Percentiles rank a stretch among this genome's conserved stretches.
phyloP scores from a whole-genome alignment of 305 asterid species.

The Ilex paraguariensis region DNA sequence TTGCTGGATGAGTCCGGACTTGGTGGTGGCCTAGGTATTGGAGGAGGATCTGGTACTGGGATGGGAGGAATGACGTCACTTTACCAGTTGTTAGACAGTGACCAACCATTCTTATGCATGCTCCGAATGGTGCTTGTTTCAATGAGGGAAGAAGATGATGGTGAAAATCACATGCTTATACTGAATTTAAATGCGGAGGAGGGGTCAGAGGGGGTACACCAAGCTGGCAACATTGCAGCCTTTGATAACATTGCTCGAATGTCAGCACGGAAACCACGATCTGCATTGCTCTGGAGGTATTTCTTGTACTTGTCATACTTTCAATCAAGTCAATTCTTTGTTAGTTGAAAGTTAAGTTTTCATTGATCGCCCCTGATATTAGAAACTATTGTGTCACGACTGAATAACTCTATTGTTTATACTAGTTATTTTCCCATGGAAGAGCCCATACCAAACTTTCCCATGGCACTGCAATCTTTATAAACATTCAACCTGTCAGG shows the following conservation, averaged over 20 bases:
- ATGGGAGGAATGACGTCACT: conserved; percentile 98
- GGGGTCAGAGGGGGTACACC: conserved; percentile 40
- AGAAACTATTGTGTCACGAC: too few species aligned
- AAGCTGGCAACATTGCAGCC: conserved; percentile 36
- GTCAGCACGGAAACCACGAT: conserved; percentile 78
- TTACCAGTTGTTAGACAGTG: conserved; percentile 96
- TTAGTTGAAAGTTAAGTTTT: too few species aligned
- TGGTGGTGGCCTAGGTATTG: conserved; percentile 99
- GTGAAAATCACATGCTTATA: conserved; percentile 65
- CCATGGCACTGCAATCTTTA: too few species aligned
- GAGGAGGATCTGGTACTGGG: conserved; percentile 99
- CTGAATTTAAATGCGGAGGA: conserved; percentile 55
- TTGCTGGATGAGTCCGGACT: conserved; percentile 92
- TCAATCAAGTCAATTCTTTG: background rate
- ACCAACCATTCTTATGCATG: conserved; percentile 98
- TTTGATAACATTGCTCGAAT: conserved; percentile 57
- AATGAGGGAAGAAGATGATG: conserved; percentile 92
- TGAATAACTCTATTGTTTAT: too few species aligned
- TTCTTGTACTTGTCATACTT: conserved; percentile 13
- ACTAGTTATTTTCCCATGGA: conserved; percentile 9
- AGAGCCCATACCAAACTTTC: too few species aligned
- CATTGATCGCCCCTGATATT: too few species aligned
- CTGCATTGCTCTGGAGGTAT: conserved; percentile 98
- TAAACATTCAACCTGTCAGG: too few species aligned
- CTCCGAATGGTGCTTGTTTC: conserved; percentile 97